Evolutionary conservation across 768 basidiomycete genomes (phyloP).

Genomic region (Hemileccinum rubropunctum): DNA sequence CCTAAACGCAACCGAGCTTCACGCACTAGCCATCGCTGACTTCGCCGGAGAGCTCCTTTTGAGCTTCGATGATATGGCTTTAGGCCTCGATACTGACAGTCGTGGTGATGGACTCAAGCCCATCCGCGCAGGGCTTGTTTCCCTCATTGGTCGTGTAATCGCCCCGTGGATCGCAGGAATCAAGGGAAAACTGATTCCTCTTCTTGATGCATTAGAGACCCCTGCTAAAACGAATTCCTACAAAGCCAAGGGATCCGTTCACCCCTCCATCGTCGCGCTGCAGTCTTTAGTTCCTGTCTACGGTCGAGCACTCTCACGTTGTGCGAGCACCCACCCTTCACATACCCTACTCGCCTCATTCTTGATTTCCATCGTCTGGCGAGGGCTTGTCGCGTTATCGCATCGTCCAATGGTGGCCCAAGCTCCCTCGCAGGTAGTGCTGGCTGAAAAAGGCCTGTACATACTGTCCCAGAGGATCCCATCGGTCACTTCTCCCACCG

Average conservation of each 20-base stretch:
- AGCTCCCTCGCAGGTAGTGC: conserved; percentile 34
- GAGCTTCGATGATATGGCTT: conserved; percentile 61
- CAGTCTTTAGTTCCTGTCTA: conserved; percentile 63
- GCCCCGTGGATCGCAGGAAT: conserved; percentile 63
- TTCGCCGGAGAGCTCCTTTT: conserved; percentile 75
- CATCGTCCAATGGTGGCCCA: conserved; percentile 51
- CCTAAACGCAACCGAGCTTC: conserved; percentile 64
- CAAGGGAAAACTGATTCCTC: conserved; percentile 55
- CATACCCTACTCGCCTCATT: conserved; percentile 67
- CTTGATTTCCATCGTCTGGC: conserved; percentile 74
- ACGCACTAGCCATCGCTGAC: conserved; percentile 64
- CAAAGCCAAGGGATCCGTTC: conserved; percentile 27
- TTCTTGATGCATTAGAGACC: conserved; percentile 61
- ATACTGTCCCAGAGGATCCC: conserved; percentile 42
- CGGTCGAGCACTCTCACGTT: conserved; percentile 52
- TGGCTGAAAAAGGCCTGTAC: conserved; percentile 42
- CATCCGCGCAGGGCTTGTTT: conserved; percentile 68
- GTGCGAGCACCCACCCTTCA: conserved; percentile 49
- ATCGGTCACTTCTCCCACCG: conserved; percentile 53
- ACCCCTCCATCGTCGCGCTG: conserved; percentile 60
- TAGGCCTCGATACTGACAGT: conserved; percentile 59
- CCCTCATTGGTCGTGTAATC: conserved; percentile 62
- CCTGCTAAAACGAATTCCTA: conserved; percentile 31
- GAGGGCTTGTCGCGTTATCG: conserved; percentile 65
- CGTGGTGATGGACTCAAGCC: conserved; percentile 68